Evolutionary conservation across 2,329 filamentous ascomycete species (phyloP), one percentile per base, ranked within the genome.

Genomic region (Ceratocystis harringtonii): DNA sequence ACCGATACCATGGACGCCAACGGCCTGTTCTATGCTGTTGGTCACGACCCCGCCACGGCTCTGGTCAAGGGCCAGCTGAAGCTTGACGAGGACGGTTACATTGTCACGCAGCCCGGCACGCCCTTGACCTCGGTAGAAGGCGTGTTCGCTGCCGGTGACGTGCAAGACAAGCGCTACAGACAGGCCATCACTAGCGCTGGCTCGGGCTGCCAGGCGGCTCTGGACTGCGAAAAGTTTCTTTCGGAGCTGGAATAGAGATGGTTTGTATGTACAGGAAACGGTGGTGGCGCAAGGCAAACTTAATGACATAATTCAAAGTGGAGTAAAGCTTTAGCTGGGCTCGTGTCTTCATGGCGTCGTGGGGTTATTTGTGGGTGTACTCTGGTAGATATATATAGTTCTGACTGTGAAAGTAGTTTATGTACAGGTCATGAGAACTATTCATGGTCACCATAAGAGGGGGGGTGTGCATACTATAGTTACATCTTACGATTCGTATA

Each of bases 181-280:
- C 94, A 99, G 79, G 94, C 94, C 60, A 95, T 99, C 70, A 99
- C 94, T 69, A 96, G 92, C 78, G 94, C 94, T 71, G 92, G 92
- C 68, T 91, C 92, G 68, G 94, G 94, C 69, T 99, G 94, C 76
- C 87, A 96, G 79, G 94, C 94, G 64, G 94, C 92, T 10, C 83
- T 99, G 65, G 94, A 99, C 73, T 92, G 92, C 8, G 94, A 99
- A 78, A 95, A 96, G 76, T 96, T 83, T 79, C 79, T 99, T 65
- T 81, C 89, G 5, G 92, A 96, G 72, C 77, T 81, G 61, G 89
- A 92, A 71, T 81, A 81, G 61, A 67, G 63, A 64, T 57, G 61
- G n/a, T 1, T 17, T 3, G 43, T 62, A 8, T 28, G 48, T 2
- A 8, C 41, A 48, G 50, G 45, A 22, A 28, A 22, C 41, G 43